phyloP scores from a whole-genome alignment of 75 land plant species.

The Sequoiadendron giganteum region DNA sequence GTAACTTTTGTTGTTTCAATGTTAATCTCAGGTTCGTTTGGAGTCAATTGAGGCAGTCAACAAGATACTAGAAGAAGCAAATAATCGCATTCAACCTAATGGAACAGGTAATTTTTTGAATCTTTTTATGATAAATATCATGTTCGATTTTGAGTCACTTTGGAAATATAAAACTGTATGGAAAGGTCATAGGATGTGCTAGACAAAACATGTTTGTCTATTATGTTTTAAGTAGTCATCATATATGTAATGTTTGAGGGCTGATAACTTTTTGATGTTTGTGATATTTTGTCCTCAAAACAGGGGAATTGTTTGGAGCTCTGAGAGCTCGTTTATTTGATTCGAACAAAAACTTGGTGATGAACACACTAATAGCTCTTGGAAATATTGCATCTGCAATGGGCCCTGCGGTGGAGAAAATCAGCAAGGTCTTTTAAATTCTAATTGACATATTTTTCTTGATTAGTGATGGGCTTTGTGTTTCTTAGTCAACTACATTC shows the following conservation, averaged over 20 bases:
- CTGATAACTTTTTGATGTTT: not conserved
- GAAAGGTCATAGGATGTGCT: not conserved
- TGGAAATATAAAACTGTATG: not conserved
- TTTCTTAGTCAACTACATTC: not conserved
- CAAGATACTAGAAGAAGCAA: slow-evolving; percentile 45
- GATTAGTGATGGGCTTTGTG: not conserved
- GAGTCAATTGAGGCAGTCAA: slow-evolving; percentile 47
- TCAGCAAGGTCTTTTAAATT: slow-evolving; percentile 31
- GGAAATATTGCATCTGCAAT: slow-evolving; percentile 45
- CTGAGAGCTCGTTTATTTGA: slow-evolving; percentile 38
- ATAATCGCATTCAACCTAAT: slow-evolving; percentile 43
- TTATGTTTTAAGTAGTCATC: not conserved
- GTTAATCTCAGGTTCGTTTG: slow-evolving; percentile 31
- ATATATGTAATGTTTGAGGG: not conserved
- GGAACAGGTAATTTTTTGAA: slow-evolving; percentile 36
- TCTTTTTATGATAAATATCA: not conserved
- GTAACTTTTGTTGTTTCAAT: not conserved
- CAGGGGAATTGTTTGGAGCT: slow-evolving; percentile 34
- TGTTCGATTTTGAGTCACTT: not conserved
- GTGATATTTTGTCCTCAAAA: slow-evolving; percentile 5
- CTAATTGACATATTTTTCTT: not conserved
- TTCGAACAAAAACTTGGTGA: slow-evolving; percentile 49
- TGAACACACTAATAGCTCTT: slow-evolving; percentile 37
- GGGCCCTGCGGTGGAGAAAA: slow-evolving; percentile 48
- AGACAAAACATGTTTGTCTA: not conserved